Conservation (phyloP, 495 filamentous ascomycete species). For the Podospora australis region DNA sequence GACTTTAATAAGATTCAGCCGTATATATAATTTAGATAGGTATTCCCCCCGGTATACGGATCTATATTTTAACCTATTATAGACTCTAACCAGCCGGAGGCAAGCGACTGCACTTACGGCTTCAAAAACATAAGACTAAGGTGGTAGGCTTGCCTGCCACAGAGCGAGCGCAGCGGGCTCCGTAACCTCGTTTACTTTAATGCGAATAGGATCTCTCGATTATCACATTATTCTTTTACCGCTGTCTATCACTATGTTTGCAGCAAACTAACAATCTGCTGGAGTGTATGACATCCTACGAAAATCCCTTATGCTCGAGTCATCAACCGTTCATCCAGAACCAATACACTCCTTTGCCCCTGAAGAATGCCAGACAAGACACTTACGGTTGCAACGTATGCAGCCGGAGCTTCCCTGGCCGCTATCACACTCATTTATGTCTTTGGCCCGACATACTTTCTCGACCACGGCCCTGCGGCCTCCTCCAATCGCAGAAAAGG, state of each 20-base stretch:
- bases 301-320: neutral
- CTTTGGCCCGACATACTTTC: conserved; percentile 89
- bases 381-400: conserved; percentile 82
- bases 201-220: neutral
- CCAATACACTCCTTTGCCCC: neutral
- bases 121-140: neutral
- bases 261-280: neutral
- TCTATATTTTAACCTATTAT: neutral
- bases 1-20: neutral
- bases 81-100: too few species aligned
- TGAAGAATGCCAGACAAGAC: conserved; percentile 75
- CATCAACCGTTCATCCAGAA: neutral
- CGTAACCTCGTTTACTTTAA: neutral
- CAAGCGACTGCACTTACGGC: too few species aligned
- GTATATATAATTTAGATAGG: neutral
- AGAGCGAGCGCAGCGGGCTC: neutral
- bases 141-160: neutral
- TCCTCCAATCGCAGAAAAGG: conserved; percentile 68
- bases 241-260: neutral
- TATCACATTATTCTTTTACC: neutral
- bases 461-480: conserved; percentile 65
- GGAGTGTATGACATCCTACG: too few species aligned
- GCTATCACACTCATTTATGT: conserved; percentile 96
- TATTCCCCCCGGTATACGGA: too few species aligned
- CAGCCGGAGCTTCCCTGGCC: conserved; percentile 89